phyloP scores from a whole-genome alignment of 140 eudicot species.

The Erigeron philadelphicus region DNA sequence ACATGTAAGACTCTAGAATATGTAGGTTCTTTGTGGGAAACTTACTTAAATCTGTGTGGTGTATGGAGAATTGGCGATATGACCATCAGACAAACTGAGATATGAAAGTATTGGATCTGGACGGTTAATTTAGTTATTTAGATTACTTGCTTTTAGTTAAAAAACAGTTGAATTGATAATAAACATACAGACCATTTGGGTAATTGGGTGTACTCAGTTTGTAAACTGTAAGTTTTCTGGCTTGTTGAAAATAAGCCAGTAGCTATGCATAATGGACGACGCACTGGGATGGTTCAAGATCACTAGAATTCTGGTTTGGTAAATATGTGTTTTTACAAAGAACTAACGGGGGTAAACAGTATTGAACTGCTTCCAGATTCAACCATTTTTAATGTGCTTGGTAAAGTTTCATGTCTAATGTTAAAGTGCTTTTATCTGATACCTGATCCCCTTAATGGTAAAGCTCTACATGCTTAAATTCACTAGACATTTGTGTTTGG shows the following conservation, averaged over 20 bases:
- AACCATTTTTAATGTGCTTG: constrained; percentile 1
- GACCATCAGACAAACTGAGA: neutral
- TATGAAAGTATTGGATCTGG: neutral
- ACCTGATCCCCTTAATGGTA: no score
- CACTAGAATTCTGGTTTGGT: neutral
- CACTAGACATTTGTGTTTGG: neutral
- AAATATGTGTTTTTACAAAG: neutral
- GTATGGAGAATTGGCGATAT: neutral
- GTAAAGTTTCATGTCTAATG: neutral
- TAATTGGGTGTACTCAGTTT: neutral
- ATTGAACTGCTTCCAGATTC: neutral
- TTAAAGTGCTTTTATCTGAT: neutral
- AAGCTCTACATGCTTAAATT: neutral
- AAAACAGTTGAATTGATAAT: neutral
- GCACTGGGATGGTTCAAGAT: neutral
- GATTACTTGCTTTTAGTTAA: neutral
- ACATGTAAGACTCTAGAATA: neutral
- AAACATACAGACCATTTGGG: neutral
- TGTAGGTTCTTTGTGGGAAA: neutral
- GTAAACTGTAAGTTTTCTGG: neutral
- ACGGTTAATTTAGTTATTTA: neutral
- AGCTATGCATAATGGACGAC: neutral
- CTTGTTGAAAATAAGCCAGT: neutral
- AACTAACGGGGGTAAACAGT: neutral
- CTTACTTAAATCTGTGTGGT: neutral